Evolutionary conservation across 2,329 filamentous ascomycete species (phyloP).

Genomic region (Trichoderma asperellum): DNA sequence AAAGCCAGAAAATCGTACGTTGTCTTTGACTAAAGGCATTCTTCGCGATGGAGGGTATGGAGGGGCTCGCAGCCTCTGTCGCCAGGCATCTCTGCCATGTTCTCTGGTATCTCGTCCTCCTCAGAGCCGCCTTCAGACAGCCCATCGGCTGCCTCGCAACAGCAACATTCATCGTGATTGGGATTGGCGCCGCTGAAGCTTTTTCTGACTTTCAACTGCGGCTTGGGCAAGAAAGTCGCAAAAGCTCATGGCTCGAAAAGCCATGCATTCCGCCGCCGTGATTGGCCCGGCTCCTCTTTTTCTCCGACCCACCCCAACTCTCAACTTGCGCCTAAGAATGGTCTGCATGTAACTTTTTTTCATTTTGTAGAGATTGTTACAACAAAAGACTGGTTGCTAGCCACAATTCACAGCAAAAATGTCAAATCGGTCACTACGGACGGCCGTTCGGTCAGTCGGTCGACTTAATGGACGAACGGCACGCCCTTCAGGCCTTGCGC

Average conservation of each 20-base stretch:
- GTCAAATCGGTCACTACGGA: conserved; percentile 34
- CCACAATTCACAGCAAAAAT: conserved; percentile 22
- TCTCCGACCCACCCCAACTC: conserved; percentile 37
- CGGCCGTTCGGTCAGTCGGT: conserved; percentile 36
- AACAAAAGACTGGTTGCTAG: neutral
- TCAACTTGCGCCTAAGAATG: conserved; percentile 9
- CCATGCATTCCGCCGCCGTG: conserved; percentile 35
- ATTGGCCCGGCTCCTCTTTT: conserved; percentile 45
- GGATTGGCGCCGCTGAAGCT: conserved; percentile 20
- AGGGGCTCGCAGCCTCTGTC: conserved; percentile 41
- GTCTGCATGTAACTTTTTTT: conserved; percentile 31
- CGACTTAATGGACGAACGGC: conserved; percentile 22
- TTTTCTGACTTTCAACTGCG: conserved; percentile 24
- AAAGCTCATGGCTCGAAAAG: conserved; percentile 30
- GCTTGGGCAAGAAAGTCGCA: conserved; percentile 21
- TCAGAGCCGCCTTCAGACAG: conserved; percentile 69
- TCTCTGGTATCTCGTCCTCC: conserved; percentile 59
- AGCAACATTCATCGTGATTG: conserved; percentile 61
- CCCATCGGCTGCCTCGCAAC: conserved; percentile 67
- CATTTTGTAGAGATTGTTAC: conserved; percentile 11
- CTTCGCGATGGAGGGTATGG: conserved; percentile 33
- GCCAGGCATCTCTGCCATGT: conserved; percentile 53
- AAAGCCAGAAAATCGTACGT: conserved; percentile 38
- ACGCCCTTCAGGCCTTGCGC: conserved; percentile 5
- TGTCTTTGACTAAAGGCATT: conserved; percentile 41